These are phyloP conservation scores for Luvunga scandens DNA, from an alignment of 345 rosid species.

Conservation along the genomic window DNA sequence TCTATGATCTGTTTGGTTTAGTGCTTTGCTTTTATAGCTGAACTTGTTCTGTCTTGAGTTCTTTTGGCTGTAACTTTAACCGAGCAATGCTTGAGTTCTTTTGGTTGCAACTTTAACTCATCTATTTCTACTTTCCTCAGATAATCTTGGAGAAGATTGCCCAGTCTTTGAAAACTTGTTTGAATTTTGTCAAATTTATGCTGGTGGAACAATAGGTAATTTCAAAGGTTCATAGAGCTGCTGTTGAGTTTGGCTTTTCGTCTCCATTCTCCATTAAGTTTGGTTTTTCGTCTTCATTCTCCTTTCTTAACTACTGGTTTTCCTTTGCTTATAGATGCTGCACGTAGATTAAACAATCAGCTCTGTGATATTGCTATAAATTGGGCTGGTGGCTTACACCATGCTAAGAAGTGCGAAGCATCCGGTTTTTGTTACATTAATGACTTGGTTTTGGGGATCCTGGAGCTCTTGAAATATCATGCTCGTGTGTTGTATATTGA, in stretches of 20 bases:
- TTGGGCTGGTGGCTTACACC: slow-evolving; percentile 99
- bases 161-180: slow-evolving; percentile 95
- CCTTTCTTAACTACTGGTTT: slow-evolving; percentile 13
- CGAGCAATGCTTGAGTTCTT: neutral
- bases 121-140: slow-evolving; percentile 33
- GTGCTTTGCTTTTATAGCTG: neutral
- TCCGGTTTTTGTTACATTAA: slow-evolving; percentile 99
- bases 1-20: neutral
- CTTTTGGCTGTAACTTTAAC: neutral
- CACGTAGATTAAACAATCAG: slow-evolving; percentile 82
- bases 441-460: slow-evolving; percentile 90
- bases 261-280: neutral
- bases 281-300: slow-evolving; percentile 1
- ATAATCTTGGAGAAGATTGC: slow-evolving; percentile 96
- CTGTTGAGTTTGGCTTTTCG: slow-evolving; percentile 6
- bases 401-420: slow-evolving; percentile 96
- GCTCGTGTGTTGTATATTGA: slow-evolving; percentile 87
- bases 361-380: slow-evolving; percentile 96
- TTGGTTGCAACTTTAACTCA: slow-evolving; percentile 3
- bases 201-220: slow-evolving; percentile 97
- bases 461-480: slow-evolving; percentile 90
- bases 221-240: neutral
- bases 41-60: neutral
- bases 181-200: slow-evolving; percentile 96
- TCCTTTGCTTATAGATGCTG: slow-evolving; percentile 60